Conservation (phyloP, 495 filamentous ascomycete genomes). For the Aspergillus incahuasiensis region DNA sequence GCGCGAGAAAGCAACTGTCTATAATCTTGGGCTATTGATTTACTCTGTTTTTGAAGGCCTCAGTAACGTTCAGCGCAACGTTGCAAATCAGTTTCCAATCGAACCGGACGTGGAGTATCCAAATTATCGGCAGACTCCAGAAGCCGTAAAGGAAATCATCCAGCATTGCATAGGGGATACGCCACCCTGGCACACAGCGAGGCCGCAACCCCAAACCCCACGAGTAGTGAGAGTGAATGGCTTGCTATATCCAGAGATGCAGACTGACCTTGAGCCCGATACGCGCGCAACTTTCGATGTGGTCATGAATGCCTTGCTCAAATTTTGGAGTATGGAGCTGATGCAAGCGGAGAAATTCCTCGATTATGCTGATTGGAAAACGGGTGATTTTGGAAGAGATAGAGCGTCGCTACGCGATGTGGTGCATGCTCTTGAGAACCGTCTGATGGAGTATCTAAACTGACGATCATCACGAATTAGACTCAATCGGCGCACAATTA, state of each 20-base stretch:
- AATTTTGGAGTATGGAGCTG: constrained; percentile 4
- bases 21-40: background rate
- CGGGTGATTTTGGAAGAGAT: constrained; percentile 2
- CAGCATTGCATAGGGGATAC: background rate
- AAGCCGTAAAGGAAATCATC: background rate
- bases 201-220: background rate
- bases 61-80: constrained; percentile 6
- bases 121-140: constrained; percentile 3
- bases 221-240: background rate
- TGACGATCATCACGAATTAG: no score
- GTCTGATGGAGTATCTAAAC: background rate
- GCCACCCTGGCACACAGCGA: background rate
- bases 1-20: constrained; percentile 3
- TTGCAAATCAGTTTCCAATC: constrained; percentile 7
- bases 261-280: background rate
- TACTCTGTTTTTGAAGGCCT: constrained; percentile 3
- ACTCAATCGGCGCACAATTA: background rate
- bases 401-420: constrained; percentile 1
- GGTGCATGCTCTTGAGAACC: background rate
- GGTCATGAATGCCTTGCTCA: background rate
- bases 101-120: constrained; percentile 6
- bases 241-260: constrained; percentile 2
- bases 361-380: background rate
- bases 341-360: constrained; percentile 3
- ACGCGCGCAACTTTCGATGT: background rate